phyloP scores from a whole-genome alignment of 225 moss, liverwort and hornwort genomes.

The Physcomitrellopsis africana region DNA sequence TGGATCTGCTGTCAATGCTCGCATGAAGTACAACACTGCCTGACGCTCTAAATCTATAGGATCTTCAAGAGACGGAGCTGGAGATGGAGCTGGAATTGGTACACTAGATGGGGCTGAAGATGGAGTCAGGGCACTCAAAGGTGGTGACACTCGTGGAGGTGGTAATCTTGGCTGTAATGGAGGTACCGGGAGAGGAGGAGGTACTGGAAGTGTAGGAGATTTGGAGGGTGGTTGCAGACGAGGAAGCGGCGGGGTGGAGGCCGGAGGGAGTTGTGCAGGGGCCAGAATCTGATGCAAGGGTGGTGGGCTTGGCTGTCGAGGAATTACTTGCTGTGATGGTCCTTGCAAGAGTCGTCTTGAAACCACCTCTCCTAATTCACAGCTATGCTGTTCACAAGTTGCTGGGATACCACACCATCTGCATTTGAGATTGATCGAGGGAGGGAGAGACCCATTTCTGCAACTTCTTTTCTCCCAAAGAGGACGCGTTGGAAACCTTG shows the following conservation, averaged over 20 bases:
- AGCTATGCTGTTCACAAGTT: no score
- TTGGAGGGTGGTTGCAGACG: no score
- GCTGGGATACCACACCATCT: no score
- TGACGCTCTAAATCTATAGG: constrained; percentile 27
- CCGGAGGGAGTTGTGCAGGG: constrained; percentile 2
- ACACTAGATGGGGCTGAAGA: constrained; percentile 1
- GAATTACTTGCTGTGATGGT: no score
- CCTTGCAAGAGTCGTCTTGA: constrained; percentile 36
- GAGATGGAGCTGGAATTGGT: not conserved
- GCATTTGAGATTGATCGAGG: no score
- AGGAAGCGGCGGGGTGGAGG: not conserved
- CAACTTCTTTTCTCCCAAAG: no score
- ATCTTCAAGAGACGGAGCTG: not conserved
- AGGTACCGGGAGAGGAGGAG: constrained; percentile 11
- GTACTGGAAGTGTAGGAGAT: no score
- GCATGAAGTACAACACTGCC: constrained; percentile 52
- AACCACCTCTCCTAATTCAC: constrained; percentile 25
- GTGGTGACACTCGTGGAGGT: no score
- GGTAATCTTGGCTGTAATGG: not conserved
- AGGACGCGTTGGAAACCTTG: not conserved
- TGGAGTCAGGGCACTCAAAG: no score
- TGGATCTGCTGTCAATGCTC: constrained; percentile 46
- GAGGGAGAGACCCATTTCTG: no score
- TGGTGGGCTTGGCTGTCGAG: not conserved
- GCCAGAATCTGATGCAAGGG: constrained; percentile 15